phyloP scores from a whole-genome alignment of 768 basidiomycete species.

The Pisolithus orientalis region DNA sequence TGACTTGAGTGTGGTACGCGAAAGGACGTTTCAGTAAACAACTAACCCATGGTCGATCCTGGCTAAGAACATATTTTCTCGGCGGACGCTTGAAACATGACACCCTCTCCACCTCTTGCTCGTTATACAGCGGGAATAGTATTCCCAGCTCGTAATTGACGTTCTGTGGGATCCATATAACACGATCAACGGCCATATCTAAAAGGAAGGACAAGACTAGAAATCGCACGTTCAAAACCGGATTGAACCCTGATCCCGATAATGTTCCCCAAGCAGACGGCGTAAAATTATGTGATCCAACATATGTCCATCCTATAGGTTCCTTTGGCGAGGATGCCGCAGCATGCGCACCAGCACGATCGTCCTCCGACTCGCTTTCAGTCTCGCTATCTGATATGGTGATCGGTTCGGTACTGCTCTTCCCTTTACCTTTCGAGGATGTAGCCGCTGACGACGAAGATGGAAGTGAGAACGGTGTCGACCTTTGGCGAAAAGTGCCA shows the following conservation, averaged over 20 bases:
- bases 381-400: constrained; percentile 29
- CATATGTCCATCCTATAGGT: constrained; percentile 68
- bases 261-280: constrained; percentile 85
- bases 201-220: background rate
- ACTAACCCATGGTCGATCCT: constrained; percentile 79
- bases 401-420: constrained; percentile 22
- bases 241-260: constrained; percentile 65
- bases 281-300: constrained; percentile 91
- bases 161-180: constrained; percentile 39
- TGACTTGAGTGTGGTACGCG: constrained; percentile 3
- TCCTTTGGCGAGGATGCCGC: constrained; percentile 18
- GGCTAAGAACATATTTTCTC: constrained; percentile 51
- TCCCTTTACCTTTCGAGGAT: constrained; percentile 9
- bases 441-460: constrained; percentile 4
- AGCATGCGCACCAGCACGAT: constrained; percentile 23
- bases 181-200: constrained; percentile 12
- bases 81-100: constrained; percentile 79
- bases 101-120: constrained; percentile 47
- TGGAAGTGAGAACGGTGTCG: constrained; percentile 11
- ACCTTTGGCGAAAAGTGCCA: constrained; percentile 38
- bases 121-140: constrained; percentile 60
- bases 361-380: constrained; percentile 30
- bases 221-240: constrained; percentile 58
- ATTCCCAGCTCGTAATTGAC: constrained; percentile 87
- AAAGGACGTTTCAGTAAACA: background rate